Conservation (phyloP, 768 basidiomycete species). For the Pholiota conissans region DNA sequence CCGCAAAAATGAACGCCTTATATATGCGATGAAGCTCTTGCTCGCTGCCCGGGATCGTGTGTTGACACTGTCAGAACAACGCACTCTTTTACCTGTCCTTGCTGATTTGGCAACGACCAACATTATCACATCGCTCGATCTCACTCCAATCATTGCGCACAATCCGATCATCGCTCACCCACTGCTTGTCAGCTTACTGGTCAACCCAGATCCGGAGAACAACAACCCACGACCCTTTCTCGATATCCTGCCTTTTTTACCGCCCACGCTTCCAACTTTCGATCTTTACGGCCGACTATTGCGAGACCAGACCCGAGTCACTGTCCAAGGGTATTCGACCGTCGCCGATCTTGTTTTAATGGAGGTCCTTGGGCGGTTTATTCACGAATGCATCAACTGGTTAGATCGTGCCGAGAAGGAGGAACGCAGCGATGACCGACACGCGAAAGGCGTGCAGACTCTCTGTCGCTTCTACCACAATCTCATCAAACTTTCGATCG, state of each 20-base stretch:
- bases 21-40: conserved; percentile 67
- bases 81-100: conserved; percentile 53
- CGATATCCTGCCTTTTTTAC: conserved; percentile 62
- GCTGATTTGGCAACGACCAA: conserved; percentile 43
- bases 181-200: conserved; percentile 59
- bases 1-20: conserved; percentile 53
- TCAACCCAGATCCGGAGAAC: conserved; percentile 36
- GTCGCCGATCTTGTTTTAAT: conserved; percentile 63
- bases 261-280: conserved; percentile 72
- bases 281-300: conserved; percentile 72
- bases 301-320: conserved; percentile 55
- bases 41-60: conserved; percentile 71
- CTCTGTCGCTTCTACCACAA: conserved; percentile 77
- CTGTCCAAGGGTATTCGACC: conserved; percentile 46
- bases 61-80: conserved; percentile 74
- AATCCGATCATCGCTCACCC: conserved; percentile 74
- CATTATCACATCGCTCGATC: conserved; percentile 67
- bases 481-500: conserved; percentile 63
- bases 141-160: conserved; percentile 62
- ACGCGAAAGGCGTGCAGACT: conserved; percentile 69
- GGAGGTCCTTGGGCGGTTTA: conserved; percentile 70
- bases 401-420: conserved; percentile 70
- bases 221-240: conserved; percentile 52
- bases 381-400: conserved; percentile 69
- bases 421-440: conserved; percentile 72